A percentile compares a stretch with the other conserved stretches of the same genome.
Conservation (phyloP, 352 stramenopile species). For the Pythium phragmitis region DNA sequence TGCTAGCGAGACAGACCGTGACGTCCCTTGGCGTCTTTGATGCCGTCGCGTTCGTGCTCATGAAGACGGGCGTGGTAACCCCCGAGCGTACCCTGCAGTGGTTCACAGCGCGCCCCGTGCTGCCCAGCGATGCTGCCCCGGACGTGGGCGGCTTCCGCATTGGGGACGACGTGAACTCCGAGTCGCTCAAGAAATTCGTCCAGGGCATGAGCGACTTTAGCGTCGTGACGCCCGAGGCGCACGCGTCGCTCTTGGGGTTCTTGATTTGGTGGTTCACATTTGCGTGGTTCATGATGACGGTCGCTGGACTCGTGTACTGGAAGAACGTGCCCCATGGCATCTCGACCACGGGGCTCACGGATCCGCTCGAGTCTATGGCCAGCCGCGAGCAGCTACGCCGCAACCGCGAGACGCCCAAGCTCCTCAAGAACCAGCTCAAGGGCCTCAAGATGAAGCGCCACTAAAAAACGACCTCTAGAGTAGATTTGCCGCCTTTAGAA, state of each 20-base stretch:
- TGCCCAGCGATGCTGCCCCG: slow-evolving; percentile 37
- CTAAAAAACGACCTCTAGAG: not conserved
- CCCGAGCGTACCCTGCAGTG: slow-evolving; percentile 16
- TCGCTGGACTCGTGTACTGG: slow-evolving; percentile 59
- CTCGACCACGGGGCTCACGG: slow-evolving; percentile 22
- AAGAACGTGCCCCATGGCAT: slow-evolving; percentile 53
- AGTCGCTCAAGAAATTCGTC: slow-evolving; percentile 51
- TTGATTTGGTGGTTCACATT: slow-evolving; percentile 54
- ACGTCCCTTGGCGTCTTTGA: slow-evolving; percentile 50
- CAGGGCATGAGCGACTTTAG: slow-evolving; percentile 65
- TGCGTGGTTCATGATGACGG: slow-evolving; percentile 55
- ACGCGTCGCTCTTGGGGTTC: slow-evolving; percentile 63
- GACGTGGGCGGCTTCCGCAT: slow-evolving; percentile 61
- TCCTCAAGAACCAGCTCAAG: slow-evolving; percentile 75
- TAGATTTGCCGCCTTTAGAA: too few relatives aligned
- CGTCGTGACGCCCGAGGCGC: slow-evolving; percentile 56
- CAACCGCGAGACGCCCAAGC: slow-evolving; percentile 69
- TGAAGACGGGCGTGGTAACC: slow-evolving; percentile 25
- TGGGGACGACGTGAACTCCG: slow-evolving; percentile 45
- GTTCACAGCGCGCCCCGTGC: slow-evolving; percentile 23
- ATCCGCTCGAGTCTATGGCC: not conserved
- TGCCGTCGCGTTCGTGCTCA: slow-evolving; percentile 24
- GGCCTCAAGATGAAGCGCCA: slow-evolving; percentile 68
- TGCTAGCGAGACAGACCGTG: slow-evolving; percentile 56
- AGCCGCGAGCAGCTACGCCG: slow-evolving; percentile 23